Evolutionary conservation across 176 grass and related monocot genomes (phyloP).

Genomic region (Tillandsia leiboldiana): DNA sequence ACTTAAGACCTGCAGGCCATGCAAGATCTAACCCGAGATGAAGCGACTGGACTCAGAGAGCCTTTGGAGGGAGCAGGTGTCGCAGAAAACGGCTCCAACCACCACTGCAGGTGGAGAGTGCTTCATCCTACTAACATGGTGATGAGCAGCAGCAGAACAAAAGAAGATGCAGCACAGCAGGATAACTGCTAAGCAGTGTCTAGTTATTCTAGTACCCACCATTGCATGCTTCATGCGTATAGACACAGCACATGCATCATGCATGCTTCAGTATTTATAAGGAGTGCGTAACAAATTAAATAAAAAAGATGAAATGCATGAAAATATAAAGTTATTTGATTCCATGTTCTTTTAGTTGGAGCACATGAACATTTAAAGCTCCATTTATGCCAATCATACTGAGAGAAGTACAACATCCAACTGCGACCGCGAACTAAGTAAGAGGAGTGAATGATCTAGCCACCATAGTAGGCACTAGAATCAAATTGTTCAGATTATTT

Average conservation of each 20-base stretch:
- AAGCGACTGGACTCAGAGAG: constrained; percentile 7
- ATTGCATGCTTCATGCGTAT: neutral
- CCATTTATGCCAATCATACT: neutral
- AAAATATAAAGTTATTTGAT: neutral
- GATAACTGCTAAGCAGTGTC: neutral
- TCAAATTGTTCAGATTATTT: neutral
- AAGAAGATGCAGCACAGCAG: neutral
- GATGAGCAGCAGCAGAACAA: neutral
- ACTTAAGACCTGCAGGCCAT: too few species aligned
- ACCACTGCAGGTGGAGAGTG: neutral
- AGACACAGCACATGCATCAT: neutral
- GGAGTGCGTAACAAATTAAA: neutral
- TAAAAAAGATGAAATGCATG: neutral
- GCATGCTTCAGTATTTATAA: neutral
- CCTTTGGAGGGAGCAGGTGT: constrained; percentile 1
- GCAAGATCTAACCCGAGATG: neutral
- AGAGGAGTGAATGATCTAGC: neutral
- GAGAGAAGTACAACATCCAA: neutral
- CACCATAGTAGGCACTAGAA: neutral
- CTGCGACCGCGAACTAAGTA: neutral
- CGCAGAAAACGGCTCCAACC: constrained; percentile 7
- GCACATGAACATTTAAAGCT: neutral
- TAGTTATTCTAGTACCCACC: neutral
- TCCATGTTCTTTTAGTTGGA: neutral
- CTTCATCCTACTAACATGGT: neutral